Base-by-base conservation (phyloP, 1,284 basidiomycete species). In the Rhodofomes roseus region DNA sequence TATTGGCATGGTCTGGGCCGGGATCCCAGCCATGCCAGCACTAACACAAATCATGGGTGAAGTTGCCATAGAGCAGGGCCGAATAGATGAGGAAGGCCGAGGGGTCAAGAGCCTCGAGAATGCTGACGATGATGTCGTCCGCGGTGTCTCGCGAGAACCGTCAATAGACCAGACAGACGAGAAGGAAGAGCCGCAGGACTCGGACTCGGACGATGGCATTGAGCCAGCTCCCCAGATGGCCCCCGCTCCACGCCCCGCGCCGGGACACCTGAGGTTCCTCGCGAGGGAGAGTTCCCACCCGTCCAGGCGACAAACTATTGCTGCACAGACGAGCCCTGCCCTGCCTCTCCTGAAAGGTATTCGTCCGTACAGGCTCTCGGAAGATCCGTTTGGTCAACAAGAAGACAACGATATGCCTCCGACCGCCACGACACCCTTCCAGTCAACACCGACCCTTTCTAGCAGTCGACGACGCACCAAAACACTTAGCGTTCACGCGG, bases 11-110 rank as follows among this genome's bases (percentile, higher is more conserved):
- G 76, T 95, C 31, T 73, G 95, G 37, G 93, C 93, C 6, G 90
- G 90, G 22, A 79, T 80, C 12, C 88, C 92, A 4, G 95, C 81
- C 4, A 83, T 96, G 82, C 95, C 95, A 0, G 70, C 74, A 12
- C 76, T 98, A 29, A 86, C 89, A 0, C 76, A 82, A 9, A 77
- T 89, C 25, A 85, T 89, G 67, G 96, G 95, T 4, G 79, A 89
- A 63, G 89, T 97, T 55, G 93, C 94, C 0, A 79, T 99, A 55
- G 93, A 95, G 64, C 96, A 99, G 73, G 93, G 92, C 3, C 81
- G 95, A 62, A 75, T 81, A 63, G 83, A 87, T 64, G 84, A 86
- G 51, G 80, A 81, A 22, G 77, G 74, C 4, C 72, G 73, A 56
- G 77, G 78, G 57, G 69, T 79, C 25, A 79, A 77, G 68, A 84